Evolutionary conservation across 495 filamentous ascomycete species (phyloP).

Genomic region (Podospora fimiseda): DNA sequence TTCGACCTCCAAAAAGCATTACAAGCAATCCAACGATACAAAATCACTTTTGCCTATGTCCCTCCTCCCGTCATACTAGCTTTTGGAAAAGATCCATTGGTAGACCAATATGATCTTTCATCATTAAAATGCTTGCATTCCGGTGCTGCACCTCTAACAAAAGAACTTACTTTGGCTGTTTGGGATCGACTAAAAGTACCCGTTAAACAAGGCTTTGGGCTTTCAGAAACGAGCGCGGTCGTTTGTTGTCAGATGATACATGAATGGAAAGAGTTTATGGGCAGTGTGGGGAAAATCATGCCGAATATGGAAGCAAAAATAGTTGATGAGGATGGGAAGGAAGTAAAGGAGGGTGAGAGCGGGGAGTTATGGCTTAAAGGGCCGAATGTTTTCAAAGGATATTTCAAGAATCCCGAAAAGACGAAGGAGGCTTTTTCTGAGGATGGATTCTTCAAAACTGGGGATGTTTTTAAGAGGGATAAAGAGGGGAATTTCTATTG

Average conservation of each 20-base stretch:
- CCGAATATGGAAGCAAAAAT: slow-evolving; percentile 83
- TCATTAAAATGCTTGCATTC: slow-evolving; percentile 79
- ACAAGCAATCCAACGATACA: slow-evolving; percentile 62
- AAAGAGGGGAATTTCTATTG: slow-evolving; percentile 49
- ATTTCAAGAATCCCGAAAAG: slow-evolving; percentile 62
- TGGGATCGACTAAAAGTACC: slow-evolving; percentile 68
- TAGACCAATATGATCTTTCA: slow-evolving; percentile 73
- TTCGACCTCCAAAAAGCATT: slow-evolving; percentile 83
- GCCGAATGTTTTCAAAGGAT: slow-evolving; percentile 69
- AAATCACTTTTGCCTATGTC: slow-evolving; percentile 72
- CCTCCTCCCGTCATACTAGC: slow-evolving; percentile 81
- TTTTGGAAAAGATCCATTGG: slow-evolving; percentile 69
- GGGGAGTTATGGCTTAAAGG: slow-evolving; percentile 77
- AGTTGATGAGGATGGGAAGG: slow-evolving; percentile 55
- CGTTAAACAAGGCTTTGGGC: slow-evolving; percentile 56
- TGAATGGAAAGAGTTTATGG: slow-evolving; percentile 70
- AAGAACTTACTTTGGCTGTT: slow-evolving; percentile 72
- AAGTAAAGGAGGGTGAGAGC: slow-evolving; percentile 47
- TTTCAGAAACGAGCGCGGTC: slow-evolving; percentile 49
- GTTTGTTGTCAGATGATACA: slow-evolving; percentile 59
- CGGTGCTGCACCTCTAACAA: slow-evolving; percentile 81
- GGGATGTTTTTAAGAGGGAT: slow-evolving; percentile 62
- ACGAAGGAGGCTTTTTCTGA: slow-evolving; percentile 58
- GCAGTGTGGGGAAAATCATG: slow-evolving; percentile 72
- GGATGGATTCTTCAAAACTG: slow-evolving; percentile 81